Evolutionary conservation across 805 yeast species (phyloP), one percentile per base, ranked within the genome.

Genomic region (Kodamaea restingae): DNA sequence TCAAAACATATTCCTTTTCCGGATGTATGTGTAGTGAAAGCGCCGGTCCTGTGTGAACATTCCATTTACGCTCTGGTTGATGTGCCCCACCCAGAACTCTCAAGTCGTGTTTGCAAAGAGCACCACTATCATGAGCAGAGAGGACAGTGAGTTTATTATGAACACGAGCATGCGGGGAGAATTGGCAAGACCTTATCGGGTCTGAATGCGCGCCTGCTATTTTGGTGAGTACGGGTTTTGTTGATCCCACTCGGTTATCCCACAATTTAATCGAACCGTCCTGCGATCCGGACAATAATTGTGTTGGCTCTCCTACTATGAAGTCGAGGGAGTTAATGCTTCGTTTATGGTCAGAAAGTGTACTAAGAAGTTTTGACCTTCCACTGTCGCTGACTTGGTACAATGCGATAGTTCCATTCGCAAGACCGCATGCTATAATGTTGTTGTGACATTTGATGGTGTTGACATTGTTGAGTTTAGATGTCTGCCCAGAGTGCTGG

Each of bases 1-100:
- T 86, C 4, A 82, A 81, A 15, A 93, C 75, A 51, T 81, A 85
- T 46, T 90, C 95, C 26, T 72, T 57, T 27, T 79, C 81, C 0
- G 95, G 95, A 54, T 90, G 96, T 81, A 95, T 88, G 51, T 87
- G 88, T 4, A 93, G 60, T 4, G 95, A 78, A 12, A 90, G 65
- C 0, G 95, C 98, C 2, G 96, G 95, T 0, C 95, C 95, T 2
- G 88, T 76, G 56, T 91, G 98, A 3, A 96, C 95, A 51, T 83
- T 85, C 56, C 93, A 73, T 43, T 81, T 79, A 37, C 81, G 68
- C 50, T 91, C 97, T 4, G 91, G 81, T 26, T 75, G 73, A 11
- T 47, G 45, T 17, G 38, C 35, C 11, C 50, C 48, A 30, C 44
- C 47, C 20, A 15, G 9, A 3, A 46, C 36, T 41, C 98, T 71